These are phyloP conservation scores for Vanilla planifolia DNA, from an alignment of 106 monocot species.

Conservation along the genomic window DNA sequence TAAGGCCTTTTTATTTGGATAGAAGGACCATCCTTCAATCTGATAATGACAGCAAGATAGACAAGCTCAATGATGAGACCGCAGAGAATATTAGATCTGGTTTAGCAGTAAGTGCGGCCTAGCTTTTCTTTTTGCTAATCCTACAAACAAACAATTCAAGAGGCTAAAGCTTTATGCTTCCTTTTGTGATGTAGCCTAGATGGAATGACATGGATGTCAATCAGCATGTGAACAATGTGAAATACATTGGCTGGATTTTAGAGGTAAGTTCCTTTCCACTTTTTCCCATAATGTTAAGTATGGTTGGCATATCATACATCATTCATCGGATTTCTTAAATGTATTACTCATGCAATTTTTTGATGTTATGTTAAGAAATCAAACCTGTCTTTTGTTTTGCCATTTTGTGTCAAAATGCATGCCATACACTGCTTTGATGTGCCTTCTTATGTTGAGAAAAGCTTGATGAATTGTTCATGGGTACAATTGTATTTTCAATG, in stretches of 20 bases:
- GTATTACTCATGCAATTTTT: no score
- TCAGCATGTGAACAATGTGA: slow-evolving; percentile 69
- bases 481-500: no score
- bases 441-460: no score
- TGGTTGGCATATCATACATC: no score
- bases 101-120: slow-evolving; percentile 28
- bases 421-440: no score
- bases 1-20: slow-evolving; percentile 35
- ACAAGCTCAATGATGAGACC: slow-evolving; percentile 41
- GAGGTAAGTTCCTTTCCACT: no score
- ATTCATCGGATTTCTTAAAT: no score
- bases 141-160: not conserved
- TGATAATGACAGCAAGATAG: slow-evolving; percentile 14
- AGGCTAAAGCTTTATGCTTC: not conserved
- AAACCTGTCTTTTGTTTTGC: no score
- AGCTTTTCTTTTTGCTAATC: not conserved
- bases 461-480: no score
- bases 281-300: not conserved
- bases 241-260: slow-evolving; percentile 50
- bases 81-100: slow-evolving; percentile 43
- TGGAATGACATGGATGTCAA: slow-evolving; percentile 63
- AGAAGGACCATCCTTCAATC: slow-evolving; percentile 12
- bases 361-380: no score
- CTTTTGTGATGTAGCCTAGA: slow-evolving; percentile 30
- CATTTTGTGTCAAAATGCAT: no score